phyloP scores from a whole-genome alignment of 257 asterid species.

The Coffea canephora region DNA sequence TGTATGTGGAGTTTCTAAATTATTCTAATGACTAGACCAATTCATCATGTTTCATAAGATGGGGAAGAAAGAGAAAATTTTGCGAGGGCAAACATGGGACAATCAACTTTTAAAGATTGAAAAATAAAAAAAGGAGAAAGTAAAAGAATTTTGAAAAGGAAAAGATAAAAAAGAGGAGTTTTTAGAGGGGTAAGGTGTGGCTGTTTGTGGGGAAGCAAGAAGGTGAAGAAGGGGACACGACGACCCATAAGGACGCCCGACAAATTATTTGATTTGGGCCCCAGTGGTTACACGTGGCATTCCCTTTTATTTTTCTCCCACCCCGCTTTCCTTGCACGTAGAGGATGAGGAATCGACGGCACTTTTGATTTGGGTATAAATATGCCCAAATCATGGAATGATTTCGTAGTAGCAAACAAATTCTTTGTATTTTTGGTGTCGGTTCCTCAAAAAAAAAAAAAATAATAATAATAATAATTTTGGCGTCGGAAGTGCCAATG shows the following conservation, averaged over 20 bases:
- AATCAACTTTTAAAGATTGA: not conserved
- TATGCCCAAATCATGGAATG: not conserved
- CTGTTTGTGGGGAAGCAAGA: conserved; percentile 40
- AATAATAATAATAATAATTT: no score
- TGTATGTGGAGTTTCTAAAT: no score
- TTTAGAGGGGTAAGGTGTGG: conserved; percentile 10
- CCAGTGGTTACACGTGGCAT: not conserved
- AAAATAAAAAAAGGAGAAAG: not conserved
- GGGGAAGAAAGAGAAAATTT: not conserved
- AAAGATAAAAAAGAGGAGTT: not conserved
- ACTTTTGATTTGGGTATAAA: not conserved
- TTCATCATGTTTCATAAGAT: no score
- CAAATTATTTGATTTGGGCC: conserved; percentile 9
- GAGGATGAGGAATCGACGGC: not conserved
- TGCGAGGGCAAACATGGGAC: not conserved
- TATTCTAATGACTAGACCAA: no score
- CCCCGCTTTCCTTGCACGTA: not conserved
- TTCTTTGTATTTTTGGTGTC: not conserved
- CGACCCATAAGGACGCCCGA: conserved; percentile 1
- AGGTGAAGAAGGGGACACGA: conserved; percentile 25
- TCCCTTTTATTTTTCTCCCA: not conserved
- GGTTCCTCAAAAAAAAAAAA: no score
- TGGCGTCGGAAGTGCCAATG: not conserved
- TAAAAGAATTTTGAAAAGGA: conserved; percentile 10
- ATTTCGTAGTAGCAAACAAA: not conserved